phyloP scores from a whole-genome alignment of 2,329 filamentous ascomycete species.

The Endoconidiophora polonica region DNA sequence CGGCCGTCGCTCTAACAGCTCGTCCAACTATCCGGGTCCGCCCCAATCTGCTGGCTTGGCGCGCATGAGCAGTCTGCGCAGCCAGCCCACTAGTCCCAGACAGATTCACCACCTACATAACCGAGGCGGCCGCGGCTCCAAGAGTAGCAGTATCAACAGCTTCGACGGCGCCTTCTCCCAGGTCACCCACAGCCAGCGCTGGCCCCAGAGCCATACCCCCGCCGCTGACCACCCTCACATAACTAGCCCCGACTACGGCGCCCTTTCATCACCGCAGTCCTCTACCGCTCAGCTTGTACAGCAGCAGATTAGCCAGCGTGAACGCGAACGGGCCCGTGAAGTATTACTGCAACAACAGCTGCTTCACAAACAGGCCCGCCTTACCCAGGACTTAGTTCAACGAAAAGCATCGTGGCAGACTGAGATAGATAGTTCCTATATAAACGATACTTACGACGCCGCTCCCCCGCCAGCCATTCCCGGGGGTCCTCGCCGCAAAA shows the following conservation, averaged over 20 bases:
- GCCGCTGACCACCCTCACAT: background rate
- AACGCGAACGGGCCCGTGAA: constrained; percentile 6
- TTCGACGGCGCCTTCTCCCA: constrained; percentile 39
- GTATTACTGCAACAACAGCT: background rate
- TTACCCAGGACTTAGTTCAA: background rate
- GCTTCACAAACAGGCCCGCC: constrained; percentile 4
- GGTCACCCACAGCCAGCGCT: constrained; percentile 39
- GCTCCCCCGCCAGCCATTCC: constrained; percentile 77
- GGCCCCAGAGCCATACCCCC: constrained; percentile 22
- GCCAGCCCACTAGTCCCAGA: constrained; percentile 24
- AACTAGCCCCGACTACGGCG: constrained; percentile 4
- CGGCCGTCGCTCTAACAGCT: constrained; percentile 63
- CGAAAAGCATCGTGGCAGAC: constrained; percentile 28
- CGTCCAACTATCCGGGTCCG: constrained; percentile 45
- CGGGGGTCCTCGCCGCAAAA: constrained; percentile 48
- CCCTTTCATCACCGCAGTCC: constrained; percentile 2
- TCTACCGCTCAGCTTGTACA: constrained; percentile 5
- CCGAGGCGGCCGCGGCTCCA: constrained; percentile 48
- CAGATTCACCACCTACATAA: constrained; percentile 28
- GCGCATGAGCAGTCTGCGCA: constrained; percentile 47
- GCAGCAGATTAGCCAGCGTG: constrained; percentile 5
- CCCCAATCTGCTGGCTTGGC: constrained; percentile 27
- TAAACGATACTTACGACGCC: constrained; percentile 48
- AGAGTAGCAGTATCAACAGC: constrained; percentile 55
- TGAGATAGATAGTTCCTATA: constrained; percentile 32